These are phyloP conservation scores for Penicillium coffeae DNA, from an alignment of 495 filamentous ascomycete genomes.

Conservation along the genomic window DNA sequence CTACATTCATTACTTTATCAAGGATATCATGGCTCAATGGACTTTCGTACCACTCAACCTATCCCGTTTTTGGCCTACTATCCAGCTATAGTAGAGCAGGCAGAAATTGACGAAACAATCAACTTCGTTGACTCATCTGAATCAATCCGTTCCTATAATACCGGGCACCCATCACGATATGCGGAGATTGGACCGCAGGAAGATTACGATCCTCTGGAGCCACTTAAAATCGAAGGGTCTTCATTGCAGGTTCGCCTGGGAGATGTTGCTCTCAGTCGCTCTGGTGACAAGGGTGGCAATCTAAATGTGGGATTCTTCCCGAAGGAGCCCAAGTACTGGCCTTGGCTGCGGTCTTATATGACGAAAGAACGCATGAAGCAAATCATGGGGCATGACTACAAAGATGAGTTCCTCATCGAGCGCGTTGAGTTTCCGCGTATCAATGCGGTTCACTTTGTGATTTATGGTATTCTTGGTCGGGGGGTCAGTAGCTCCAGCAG, in stretches of 20 bases:
- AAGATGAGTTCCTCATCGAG: conserved; percentile 33
- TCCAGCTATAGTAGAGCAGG: conserved; percentile 26
- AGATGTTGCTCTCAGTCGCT: conserved; percentile 38
- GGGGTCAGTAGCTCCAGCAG: conserved; percentile 46
- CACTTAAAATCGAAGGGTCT: not conserved
- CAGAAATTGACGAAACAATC: conserved; percentile 20
- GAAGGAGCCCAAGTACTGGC: conserved; percentile 29
- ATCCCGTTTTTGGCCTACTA: conserved; percentile 31
- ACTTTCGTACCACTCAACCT: conserved; percentile 28
- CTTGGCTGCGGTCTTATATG: conserved; percentile 45
- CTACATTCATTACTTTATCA: not conserved
- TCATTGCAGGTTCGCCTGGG: too few species aligned
- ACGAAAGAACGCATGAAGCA: conserved; percentile 28
- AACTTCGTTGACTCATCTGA: conserved; percentile 9
- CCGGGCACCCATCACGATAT: conserved; percentile 18
- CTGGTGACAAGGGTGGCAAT: conserved; percentile 49
- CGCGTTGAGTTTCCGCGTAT: conserved; percentile 42
- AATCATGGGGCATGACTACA: conserved; percentile 25
- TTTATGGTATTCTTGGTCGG: conserved; percentile 47
- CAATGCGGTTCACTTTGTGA: conserved; percentile 47
- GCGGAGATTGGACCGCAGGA: conserved; percentile 11
- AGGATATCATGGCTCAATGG: conserved; percentile 28
- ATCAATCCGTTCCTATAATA: conserved; percentile 5
- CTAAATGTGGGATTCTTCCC: conserved; percentile 49
- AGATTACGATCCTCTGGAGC: conserved; percentile 15